A percentile compares a stretch with the other conserved stretches of the same genome.
Evolutionary conservation across 495 filamentous ascomycete genomes (phyloP).

Genomic region (Xylaria longipes): DNA sequence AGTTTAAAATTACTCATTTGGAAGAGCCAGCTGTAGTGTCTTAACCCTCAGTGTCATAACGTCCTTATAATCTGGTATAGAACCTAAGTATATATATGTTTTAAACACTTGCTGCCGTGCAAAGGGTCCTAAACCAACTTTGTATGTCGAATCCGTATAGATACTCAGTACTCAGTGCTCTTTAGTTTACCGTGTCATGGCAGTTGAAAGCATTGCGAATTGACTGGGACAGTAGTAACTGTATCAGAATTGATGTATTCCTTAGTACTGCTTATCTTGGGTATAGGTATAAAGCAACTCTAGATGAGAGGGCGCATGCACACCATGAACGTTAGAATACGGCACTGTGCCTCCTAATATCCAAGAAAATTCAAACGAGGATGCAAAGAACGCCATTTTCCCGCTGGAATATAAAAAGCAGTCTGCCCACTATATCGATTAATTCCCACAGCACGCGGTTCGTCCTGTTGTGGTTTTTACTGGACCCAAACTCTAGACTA

Average conservation of each 20-base stretch:
- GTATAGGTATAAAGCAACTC: not conserved
- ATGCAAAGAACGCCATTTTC: not conserved
- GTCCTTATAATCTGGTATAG: too few species aligned
- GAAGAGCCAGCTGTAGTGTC: too few species aligned
- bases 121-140: too few species aligned
- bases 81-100: too few species aligned
- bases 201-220: not conserved
- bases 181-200: not conserved
- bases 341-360: not conserved
- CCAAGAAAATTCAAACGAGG: not conserved
- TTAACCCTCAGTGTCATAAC: too few species aligned
- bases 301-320: not conserved
- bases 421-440: not conserved
- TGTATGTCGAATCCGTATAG: too few species aligned
- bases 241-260: not conserved
- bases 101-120: too few species aligned
- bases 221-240: not conserved
- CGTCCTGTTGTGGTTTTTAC: not conserved
- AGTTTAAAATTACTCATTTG: too few species aligned
- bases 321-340: not conserved
- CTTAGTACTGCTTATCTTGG: not conserved
- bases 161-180: too few species aligned
- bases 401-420: not conserved
- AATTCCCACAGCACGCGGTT: not conserved
- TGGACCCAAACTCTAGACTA: not conserved